A percentile compares a stretch with the other conserved stretches of the same genome.
Evolutionary conservation across 2,329 filamentous ascomycete genomes (phyloP).

Genomic region (Calonectria pteridis): DNA sequence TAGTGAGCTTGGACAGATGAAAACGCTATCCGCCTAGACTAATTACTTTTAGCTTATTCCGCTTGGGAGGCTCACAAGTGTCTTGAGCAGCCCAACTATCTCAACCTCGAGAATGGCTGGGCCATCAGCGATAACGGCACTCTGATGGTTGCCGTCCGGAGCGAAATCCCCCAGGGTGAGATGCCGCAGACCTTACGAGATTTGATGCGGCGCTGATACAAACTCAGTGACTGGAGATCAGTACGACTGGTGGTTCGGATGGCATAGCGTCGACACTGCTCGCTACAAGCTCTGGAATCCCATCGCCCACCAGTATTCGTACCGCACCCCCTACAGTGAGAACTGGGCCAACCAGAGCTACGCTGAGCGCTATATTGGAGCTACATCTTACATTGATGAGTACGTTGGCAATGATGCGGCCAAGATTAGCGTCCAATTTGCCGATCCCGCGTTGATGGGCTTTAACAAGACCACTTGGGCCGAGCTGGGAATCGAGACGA

Average conservation of each 20-base stretch:
- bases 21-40: neutral
- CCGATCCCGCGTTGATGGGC: neutral
- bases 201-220: neutral
- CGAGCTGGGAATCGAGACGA: neutral
- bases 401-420: neutral
- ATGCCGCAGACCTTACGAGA: too few species aligned
- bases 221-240: neutral
- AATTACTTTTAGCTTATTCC: neutral
- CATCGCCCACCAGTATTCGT: neutral
- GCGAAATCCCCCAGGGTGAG: neutral
- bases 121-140: neutral
- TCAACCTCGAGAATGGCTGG: neutral
- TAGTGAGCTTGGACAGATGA: neutral
- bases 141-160: neutral
- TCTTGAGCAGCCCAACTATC: neutral
- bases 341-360: neutral
- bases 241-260: neutral
- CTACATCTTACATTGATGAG: neutral
- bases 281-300: neutral
- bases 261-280: neutral
- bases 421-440: neutral
- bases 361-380: neutral
- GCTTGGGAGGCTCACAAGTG: neutral
- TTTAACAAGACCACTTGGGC: neutral
- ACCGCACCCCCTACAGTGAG: neutral